phyloP scores from a whole-genome alignment of 495 filamentous ascomycete species.

The Amorphotheca resinae region DNA sequence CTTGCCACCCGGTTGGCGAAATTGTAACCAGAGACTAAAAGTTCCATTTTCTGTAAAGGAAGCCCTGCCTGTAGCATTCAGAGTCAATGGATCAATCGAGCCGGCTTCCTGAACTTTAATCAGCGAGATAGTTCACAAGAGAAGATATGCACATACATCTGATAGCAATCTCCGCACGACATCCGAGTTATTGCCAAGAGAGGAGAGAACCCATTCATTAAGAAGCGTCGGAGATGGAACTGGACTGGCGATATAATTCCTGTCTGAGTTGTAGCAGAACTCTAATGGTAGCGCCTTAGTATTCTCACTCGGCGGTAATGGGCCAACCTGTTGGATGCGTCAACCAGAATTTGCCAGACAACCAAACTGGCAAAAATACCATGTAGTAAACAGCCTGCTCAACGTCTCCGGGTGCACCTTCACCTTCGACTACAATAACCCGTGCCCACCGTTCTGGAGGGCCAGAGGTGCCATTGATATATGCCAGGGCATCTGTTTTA shows the following conservation, averaged over 20 bases:
- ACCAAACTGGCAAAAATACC: background rate
- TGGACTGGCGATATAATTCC: slow-evolving; percentile 18
- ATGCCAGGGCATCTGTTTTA: slow-evolving; percentile 37
- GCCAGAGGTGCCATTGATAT: slow-evolving; percentile 26
- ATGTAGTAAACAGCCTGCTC: slow-evolving; percentile 25
- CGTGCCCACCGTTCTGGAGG: slow-evolving; percentile 35
- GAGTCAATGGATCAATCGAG: background rate
- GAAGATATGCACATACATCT: slow-evolving; percentile 11
- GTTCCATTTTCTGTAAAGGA: background rate
- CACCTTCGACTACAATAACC: slow-evolving; percentile 29
- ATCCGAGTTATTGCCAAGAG: slow-evolving; percentile 22
- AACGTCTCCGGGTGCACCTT: slow-evolving; percentile 28
- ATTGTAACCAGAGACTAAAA: background rate
- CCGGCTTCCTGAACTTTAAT: background rate
- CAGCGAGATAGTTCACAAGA: background rate
- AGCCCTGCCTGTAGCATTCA: background rate
- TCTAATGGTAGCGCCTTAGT: slow-evolving; percentile 25
- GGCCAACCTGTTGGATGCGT: slow-evolving; percentile 21
- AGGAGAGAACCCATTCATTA: background rate
- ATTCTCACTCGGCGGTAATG: slow-evolving; percentile 32
- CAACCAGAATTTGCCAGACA: background rate
- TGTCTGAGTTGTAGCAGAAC: slow-evolving; percentile 28
- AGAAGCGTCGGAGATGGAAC: background rate
- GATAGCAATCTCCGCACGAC: slow-evolving; percentile 25
- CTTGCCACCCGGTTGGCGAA: background rate